These are phyloP conservation scores for Eurotiales sp. DNA, from an alignment of 2,329 filamentous ascomycete genomes.

Conservation along the genomic window DNA sequence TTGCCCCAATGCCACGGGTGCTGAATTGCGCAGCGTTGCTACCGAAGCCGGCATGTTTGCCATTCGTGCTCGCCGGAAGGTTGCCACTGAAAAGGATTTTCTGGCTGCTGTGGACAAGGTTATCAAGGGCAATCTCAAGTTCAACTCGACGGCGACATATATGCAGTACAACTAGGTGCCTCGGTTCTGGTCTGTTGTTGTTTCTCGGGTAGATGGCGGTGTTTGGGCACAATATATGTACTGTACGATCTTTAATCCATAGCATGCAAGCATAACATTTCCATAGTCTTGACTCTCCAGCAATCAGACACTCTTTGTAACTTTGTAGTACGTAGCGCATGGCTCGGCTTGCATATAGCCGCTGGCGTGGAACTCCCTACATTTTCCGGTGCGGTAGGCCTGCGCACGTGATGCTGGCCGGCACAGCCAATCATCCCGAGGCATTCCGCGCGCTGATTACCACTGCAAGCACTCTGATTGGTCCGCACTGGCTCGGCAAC, in stretches of 20 bases:
- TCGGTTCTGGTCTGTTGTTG: conserved; percentile 16
- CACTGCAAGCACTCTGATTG: conserved; percentile 31
- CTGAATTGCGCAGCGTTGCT: conserved; percentile 91
- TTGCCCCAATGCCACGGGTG: conserved; percentile 95
- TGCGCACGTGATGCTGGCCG: conserved; percentile 27
- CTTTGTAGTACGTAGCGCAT: background rate
- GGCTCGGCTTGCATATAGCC: conserved; percentile 15
- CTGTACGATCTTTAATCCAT: conserved; percentile 18
- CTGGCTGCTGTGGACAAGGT: conserved; percentile 98
- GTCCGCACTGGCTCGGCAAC: conserved; percentile 31
- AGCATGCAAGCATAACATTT: conserved; percentile 11
- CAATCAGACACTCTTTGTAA: too few species aligned
- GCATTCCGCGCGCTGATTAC: conserved; percentile 35
- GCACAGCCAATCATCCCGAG: conserved; percentile 26
- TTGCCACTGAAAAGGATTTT: conserved; percentile 98
- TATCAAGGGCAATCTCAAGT: conserved; percentile 98
- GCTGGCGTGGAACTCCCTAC: conserved; percentile 20
- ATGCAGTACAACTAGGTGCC: conserved; percentile 90
- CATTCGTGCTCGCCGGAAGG: conserved; percentile 90
- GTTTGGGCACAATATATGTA: conserved; percentile 32
- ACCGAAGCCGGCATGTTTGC: conserved; percentile 99
- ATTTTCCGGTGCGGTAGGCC: conserved; percentile 22
- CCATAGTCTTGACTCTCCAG: too few species aligned
- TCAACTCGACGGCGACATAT: conserved; percentile 97
- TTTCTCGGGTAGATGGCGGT: conserved; percentile 23